Evolutionary conservation across 306 rosid species (phyloP).

Genomic region (Canavalia ensiformis): DNA sequence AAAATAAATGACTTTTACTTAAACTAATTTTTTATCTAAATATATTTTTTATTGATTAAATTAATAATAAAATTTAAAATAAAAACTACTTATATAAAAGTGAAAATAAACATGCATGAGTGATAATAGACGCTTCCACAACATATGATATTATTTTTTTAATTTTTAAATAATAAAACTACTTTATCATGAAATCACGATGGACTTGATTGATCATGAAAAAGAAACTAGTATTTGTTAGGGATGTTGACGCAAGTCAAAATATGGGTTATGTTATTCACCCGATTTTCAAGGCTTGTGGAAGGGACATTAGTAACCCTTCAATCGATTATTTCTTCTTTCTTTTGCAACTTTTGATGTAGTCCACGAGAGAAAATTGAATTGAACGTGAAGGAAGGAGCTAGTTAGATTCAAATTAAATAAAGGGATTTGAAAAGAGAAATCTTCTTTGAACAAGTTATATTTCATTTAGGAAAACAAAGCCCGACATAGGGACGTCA

Average conservation of each 20-base stretch:
- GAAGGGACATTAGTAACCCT: neutral
- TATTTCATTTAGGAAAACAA: conserved; percentile 45
- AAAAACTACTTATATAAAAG: too few relatives aligned
- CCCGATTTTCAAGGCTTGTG: neutral
- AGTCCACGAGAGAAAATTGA: conserved; percentile 29
- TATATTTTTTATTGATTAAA: too few relatives aligned
- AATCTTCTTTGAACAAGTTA: neutral
- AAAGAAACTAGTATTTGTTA: neutral
- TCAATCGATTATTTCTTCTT: neutral
- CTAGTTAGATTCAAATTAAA: conserved; percentile 13
- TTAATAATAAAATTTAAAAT: too few relatives aligned
- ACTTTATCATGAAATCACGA: too few relatives aligned
- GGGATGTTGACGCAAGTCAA: conserved; percentile 8
- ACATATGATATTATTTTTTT: too few relatives aligned
- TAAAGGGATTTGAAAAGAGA: conserved; percentile 21
- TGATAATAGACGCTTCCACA: too few relatives aligned
- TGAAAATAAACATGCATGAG: too few relatives aligned
- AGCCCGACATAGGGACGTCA: conserved; percentile 51
- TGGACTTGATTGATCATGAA: neutral
- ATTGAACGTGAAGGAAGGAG: neutral
- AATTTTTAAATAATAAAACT: too few relatives aligned
- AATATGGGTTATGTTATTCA: neutral
- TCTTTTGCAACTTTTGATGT: conserved; percentile 5
- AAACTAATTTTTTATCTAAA: too few relatives aligned
- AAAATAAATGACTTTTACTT: too few relatives aligned